Evolutionary conservation across 768 basidiomycete genomes (phyloP).

Genomic region (Glaciozyma antarctica): DNA sequence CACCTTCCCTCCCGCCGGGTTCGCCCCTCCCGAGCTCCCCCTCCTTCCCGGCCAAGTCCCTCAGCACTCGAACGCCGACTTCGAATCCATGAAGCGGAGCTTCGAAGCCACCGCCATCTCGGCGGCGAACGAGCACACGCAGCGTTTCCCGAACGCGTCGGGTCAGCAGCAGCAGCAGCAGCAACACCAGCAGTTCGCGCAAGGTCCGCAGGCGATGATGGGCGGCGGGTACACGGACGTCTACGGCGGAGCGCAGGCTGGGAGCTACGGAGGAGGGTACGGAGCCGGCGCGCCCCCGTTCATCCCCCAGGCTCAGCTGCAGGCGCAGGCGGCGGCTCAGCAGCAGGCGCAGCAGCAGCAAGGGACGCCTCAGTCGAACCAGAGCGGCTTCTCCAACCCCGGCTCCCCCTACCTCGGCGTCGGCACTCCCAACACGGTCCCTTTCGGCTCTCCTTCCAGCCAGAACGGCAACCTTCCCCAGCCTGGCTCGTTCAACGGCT

Average conservation of each 20-base stretch:
- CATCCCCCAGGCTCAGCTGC: conserved; percentile 5
- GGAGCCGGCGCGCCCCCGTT: conserved; percentile 4
- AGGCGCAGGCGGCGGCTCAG: not conserved
- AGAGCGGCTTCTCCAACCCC: conserved; percentile 5
- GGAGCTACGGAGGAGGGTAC: conserved; percentile 1
- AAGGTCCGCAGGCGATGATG: not conserved
- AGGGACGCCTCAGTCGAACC: not conserved
- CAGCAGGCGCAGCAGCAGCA: not conserved
- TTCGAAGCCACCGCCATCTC: conserved; percentile 16
- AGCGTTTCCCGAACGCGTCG: not conserved
- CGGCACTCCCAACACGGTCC: conserved; percentile 1
- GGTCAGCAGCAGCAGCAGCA: not conserved
- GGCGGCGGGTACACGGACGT: conserved; percentile 6
- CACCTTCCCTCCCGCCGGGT: too few relatives aligned
- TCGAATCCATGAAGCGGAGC: conserved; percentile 26
- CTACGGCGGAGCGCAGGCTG: conserved; percentile 5
- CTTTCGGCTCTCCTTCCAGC: conserved; percentile 6
- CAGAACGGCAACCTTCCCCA: not conserved
- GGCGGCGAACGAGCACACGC: not conserved
- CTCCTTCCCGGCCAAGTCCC: not conserved
- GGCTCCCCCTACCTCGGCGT: conserved; percentile 13
- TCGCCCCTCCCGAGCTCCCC: too few relatives aligned
- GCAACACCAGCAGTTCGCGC: not conserved
- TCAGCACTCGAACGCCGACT: conserved; percentile 11
- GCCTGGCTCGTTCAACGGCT: not conserved